Evolutionary conservation across 768 basidiomycete species (phyloP).

Genomic region (Strobilomyces dryophilus): DNA sequence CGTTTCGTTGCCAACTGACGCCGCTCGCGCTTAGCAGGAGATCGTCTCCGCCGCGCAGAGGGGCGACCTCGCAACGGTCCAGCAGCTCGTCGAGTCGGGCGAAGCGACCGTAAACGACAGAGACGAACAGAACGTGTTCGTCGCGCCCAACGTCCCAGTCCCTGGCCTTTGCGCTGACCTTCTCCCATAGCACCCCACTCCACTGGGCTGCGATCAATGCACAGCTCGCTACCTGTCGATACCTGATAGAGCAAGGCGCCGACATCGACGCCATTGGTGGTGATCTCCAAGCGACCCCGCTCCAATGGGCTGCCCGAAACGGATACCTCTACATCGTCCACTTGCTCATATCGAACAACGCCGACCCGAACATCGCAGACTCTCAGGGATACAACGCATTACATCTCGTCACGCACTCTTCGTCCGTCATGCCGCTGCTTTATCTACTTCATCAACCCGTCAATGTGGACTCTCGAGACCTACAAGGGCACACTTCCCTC

Average conservation of each 20-base stretch:
- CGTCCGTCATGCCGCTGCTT: slow-evolving; percentile 89
- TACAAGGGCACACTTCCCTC: slow-evolving; percentile 88
- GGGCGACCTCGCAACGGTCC: slow-evolving; percentile 68
- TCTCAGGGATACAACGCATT: slow-evolving; percentile 95
- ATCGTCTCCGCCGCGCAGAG: slow-evolving; percentile 87
- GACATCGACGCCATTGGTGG: slow-evolving; percentile 94
- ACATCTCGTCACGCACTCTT: slow-evolving; percentile 93
- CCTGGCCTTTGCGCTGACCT: slow-evolving; percentile 4
- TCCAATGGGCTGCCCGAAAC: slow-evolving; percentile 98
- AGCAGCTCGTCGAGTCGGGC: slow-evolving; percentile 66
- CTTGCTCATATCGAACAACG: slow-evolving; percentile 81
- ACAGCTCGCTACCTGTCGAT: slow-evolving; percentile 83
- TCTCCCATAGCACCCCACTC: slow-evolving; percentile 57
- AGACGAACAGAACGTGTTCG: slow-evolving; percentile 79
- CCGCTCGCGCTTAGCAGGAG: slow-evolving; percentile 33
- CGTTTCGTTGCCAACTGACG: background rate
- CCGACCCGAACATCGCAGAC: slow-evolving; percentile 89
- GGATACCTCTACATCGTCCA: slow-evolving; percentile 96
- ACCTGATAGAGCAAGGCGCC: slow-evolving; percentile 87
- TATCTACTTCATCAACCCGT: slow-evolving; percentile 93
- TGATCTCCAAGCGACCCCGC: slow-evolving; percentile 88
- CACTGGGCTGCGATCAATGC: slow-evolving; percentile 99
- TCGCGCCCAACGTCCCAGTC: background rate
- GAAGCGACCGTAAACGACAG: slow-evolving; percentile 69
- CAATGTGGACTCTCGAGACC: slow-evolving; percentile 84